Conservation (phyloP, 2,329 filamentous ascomycete species). For the Aspergillus piperis region DNA sequence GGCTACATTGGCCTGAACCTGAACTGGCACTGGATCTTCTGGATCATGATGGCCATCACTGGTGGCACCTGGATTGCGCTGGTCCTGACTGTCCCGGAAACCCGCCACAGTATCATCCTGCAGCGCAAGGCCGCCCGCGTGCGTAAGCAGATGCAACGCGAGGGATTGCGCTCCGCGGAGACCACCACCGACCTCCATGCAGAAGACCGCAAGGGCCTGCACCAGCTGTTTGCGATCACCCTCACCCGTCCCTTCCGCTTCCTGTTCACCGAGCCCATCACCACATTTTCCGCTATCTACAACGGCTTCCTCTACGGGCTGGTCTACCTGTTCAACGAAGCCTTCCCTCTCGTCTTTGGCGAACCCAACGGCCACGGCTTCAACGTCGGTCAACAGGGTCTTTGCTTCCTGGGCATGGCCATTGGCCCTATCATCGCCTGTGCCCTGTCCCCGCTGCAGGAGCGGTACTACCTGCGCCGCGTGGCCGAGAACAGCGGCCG, state of each 20-base stretch:
- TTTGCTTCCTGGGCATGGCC: slow-evolving; percentile 59
- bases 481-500: slow-evolving; percentile 49
- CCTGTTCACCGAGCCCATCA: slow-evolving; percentile 34
- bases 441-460: slow-evolving; percentile 53
- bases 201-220: slow-evolving; percentile 63
- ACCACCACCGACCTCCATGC: slow-evolving; percentile 43
- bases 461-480: slow-evolving; percentile 41
- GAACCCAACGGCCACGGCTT: slow-evolving; percentile 61
- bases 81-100: slow-evolving; percentile 55
- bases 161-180: slow-evolving; percentile 62
- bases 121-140: slow-evolving; percentile 57
- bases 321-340: slow-evolving; percentile 76
- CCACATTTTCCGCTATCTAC: slow-evolving; percentile 30
- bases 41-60: slow-evolving; percentile 61
- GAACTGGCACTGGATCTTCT: slow-evolving; percentile 56
- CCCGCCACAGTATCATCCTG: slow-evolving; percentile 57
- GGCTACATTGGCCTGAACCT: slow-evolving; percentile 34
- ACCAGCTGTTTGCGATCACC: slow-evolving; percentile 69
- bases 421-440: slow-evolving; percentile 67
- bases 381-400: slow-evolving; percentile 55
- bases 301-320: slow-evolving; percentile 71
- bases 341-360: slow-evolving; percentile 67
- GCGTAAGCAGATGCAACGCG: slow-evolving; percentile 46
- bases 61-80: slow-evolving; percentile 51
- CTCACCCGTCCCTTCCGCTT: slow-evolving; percentile 63